Percentiles rank a stretch among this genome's conserved stretches.
Evolutionary conservation across 2,329 filamentous ascomycete species (phyloP).

Genomic region (Pseudogymnoascus sp.): DNA sequence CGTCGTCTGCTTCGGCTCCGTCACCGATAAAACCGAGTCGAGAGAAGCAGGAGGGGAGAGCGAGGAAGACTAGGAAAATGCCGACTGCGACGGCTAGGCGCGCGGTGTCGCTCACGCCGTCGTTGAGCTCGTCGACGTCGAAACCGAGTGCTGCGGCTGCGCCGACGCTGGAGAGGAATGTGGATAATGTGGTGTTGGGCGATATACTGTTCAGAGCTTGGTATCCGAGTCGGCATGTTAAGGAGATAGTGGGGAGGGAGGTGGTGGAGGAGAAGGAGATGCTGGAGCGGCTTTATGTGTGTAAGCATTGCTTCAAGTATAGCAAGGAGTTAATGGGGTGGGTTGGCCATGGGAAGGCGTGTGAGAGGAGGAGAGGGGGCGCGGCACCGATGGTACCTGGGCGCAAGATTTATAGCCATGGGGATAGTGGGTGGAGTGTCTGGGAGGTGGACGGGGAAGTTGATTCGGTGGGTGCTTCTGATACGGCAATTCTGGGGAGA

Average conservation of each 20-base stretch:
- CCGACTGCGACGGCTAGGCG: constrained; percentile 4
- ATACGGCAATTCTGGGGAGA: neutral
- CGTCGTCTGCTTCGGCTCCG: neutral
- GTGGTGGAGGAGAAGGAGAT: constrained; percentile 26
- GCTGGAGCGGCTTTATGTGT: constrained; percentile 72
- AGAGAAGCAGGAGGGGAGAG: neutral
- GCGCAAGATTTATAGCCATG: constrained; percentile 62
- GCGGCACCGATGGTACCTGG: constrained; percentile 49
- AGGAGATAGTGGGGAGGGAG: constrained; percentile 54
- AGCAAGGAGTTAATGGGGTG: constrained; percentile 55
- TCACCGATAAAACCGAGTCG: neutral
- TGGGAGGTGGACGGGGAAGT: constrained; percentile 90
- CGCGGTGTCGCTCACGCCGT: constrained; percentile 4
- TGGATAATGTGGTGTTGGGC: constrained; percentile 80
- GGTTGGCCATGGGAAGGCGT: constrained; percentile 52
- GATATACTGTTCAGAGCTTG: constrained; percentile 79
- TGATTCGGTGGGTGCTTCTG: constrained; percentile 53
- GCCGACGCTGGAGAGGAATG: constrained; percentile 55
- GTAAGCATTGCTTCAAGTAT: constrained; percentile 92
- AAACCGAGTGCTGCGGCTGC: neutral
- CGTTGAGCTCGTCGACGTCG: constrained; percentile 3
- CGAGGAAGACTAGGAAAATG: neutral
- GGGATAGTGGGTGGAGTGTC: constrained; percentile 69
- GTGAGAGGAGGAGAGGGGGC: constrained; percentile 36
- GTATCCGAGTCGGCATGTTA: constrained; percentile 88